phyloP scores from a whole-genome alignment of 768 basidiomycete genomes.

The Rhodocollybia butyracea region DNA sequence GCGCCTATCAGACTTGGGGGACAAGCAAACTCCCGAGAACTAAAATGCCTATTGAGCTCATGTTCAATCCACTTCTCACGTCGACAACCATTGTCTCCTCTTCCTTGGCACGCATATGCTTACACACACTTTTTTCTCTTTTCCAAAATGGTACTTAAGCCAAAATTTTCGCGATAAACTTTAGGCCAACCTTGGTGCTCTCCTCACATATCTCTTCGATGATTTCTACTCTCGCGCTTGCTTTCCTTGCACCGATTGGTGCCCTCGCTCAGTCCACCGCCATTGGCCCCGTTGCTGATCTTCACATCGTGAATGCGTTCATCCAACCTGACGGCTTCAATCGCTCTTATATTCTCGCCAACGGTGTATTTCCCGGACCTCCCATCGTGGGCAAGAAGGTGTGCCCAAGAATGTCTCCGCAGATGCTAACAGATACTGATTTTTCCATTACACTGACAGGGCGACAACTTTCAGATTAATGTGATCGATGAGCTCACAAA shows the following conservation, averaged over 20 bases:
- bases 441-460: conserved; percentile 19
- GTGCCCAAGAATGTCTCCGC: background rate
- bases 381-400: conserved; percentile 23
- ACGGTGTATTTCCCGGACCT: conserved; percentile 36
- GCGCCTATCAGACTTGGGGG: no score
- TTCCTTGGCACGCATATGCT: no score
- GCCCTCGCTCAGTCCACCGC: conserved; percentile 10
- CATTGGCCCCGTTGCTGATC: conserved; percentile 21
- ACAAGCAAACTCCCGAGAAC: no score
- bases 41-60: no score
- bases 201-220: no score
- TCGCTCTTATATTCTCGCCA: conserved; percentile 23
- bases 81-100: no score
- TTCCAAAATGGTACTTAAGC: no score
- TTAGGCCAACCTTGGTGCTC: no score
- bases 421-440: no score
- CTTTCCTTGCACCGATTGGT: background rate
- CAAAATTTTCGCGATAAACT: no score
- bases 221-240: background rate
- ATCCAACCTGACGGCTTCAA: conserved; percentile 30
- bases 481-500: conserved; percentile 35
- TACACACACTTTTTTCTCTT: no score
- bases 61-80: no score
- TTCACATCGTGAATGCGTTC: conserved; percentile 21
- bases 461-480: conserved; percentile 32